Percentiles rank a stretch among this genome's conserved stretches.
Conservation (phyloP, 2,329 filamentous ascomycete genomes). For the Colletotrichum tofieldiae region DNA sequence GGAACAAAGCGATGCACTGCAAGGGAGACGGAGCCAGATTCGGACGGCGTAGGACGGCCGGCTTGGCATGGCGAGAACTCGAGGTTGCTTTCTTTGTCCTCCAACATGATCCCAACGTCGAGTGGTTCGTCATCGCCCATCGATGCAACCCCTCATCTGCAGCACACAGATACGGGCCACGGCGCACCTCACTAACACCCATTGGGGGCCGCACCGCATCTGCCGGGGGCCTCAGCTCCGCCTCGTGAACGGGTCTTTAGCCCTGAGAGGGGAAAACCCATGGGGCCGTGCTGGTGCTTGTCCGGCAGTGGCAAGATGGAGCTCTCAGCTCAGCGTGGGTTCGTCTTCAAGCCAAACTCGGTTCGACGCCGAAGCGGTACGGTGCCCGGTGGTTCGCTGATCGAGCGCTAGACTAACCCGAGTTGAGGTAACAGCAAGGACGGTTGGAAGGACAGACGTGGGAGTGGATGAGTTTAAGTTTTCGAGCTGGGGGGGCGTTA, state of each 20-base stretch:
- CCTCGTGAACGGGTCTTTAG: not conserved
- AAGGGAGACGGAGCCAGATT: not conserved
- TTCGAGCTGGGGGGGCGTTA: conserved; percentile 10
- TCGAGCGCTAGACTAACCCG: not conserved
- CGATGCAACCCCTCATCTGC: not conserved
- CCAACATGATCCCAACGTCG: not conserved
- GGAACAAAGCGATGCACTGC: not conserved
- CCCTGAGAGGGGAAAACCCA: not conserved
- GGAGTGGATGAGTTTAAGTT: not conserved
- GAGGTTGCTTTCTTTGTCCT: conserved; percentile 7
- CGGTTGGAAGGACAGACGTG: not conserved
- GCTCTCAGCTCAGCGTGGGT: not conserved
- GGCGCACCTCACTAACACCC: not conserved
- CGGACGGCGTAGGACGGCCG: not conserved
- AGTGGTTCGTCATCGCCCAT: not conserved
- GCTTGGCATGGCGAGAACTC: not conserved
- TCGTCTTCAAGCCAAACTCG: not conserved
- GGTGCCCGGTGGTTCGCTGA: not conserved
- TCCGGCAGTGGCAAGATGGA: not conserved
- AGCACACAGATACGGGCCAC: not conserved
- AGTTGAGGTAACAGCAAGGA: not conserved
- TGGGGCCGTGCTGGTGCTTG: not conserved
- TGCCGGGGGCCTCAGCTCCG: not conserved
- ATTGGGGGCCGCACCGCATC: not conserved
- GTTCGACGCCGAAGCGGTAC: not conserved